Evolutionary conservation across 306 rosid species (phyloP).

Genomic region (Boehmeria nivea): DNA sequence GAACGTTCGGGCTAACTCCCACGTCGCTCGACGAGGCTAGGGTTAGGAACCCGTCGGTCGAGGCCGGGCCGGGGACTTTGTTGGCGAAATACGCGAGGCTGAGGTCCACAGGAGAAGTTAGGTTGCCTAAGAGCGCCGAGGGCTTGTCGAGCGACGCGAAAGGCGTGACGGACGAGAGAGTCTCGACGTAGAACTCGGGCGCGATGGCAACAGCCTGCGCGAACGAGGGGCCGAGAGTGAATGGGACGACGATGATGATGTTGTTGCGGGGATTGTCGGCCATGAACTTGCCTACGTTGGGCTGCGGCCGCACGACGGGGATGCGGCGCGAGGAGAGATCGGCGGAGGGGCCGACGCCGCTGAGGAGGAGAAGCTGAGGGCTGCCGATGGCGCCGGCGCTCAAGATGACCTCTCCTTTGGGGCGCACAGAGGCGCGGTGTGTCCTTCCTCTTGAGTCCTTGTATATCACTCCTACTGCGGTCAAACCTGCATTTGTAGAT

Average conservation of each 20-base stretch:
- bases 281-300: constrained; percentile 20
- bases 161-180: not conserved
- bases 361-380: constrained; percentile 28
- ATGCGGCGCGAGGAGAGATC: constrained; percentile 12
- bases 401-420: constrained; percentile 20
- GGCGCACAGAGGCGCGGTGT: constrained; percentile 17
- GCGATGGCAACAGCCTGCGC: constrained; percentile 1
- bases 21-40: not conserved
- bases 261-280: constrained; percentile 25
- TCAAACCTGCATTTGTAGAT: constrained; percentile 5
- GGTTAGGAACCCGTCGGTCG: not conserved
- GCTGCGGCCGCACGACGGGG: constrained; percentile 17
- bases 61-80: constrained; percentile 1
- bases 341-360: constrained; percentile 24
- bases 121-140: not conserved
- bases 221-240: not conserved
- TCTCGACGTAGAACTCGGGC: not conserved
- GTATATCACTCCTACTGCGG: constrained; percentile 24
- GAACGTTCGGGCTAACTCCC: constrained; percentile 1
- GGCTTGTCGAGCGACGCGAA: not conserved
- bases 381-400: constrained; percentile 32
- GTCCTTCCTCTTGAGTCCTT: constrained; percentile 16
- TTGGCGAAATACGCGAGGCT: not conserved
- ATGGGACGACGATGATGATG: constrained; percentile 1
- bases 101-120: not conserved